A percentile compares a stretch with the other conserved stretches of the same genome.
Conservation (phyloP, 371 early-diverging fungal species). For the Syncephalis fuscata region DNA sequence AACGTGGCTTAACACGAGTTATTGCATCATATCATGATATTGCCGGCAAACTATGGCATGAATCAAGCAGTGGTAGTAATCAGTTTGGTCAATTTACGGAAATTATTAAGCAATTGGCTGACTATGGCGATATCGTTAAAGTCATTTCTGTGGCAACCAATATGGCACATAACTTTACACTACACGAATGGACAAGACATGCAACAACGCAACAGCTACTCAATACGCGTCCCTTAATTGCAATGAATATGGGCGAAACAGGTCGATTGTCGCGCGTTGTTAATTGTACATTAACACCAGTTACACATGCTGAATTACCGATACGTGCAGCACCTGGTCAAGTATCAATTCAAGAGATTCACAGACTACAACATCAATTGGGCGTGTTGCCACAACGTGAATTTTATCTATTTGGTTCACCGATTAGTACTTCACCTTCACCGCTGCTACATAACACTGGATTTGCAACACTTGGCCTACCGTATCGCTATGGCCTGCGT, state of each 20-base stretch:
- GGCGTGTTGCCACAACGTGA: conserved; percentile 47
- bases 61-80: conserved; percentile 18
- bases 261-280: conserved; percentile 82
- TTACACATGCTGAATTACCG: conserved; percentile 72
- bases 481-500: conserved; percentile 41
- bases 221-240: conserved; percentile 54
- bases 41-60: conserved; percentile 42
- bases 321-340: conserved; percentile 89
- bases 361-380: conserved; percentile 40
- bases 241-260: conserved; percentile 80
- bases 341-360: conserved; percentile 68
- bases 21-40: conserved; percentile 87
- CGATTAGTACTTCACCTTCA: conserved; percentile 77
- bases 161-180: conserved; percentile 61
- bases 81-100: conserved; percentile 18
- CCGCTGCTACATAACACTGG: conserved; percentile 87
- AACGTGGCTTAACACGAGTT: conserved; percentile 41
- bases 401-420: conserved; percentile 82
- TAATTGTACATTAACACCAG: conserved; percentile 78
- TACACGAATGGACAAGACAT: conserved; percentile 31
- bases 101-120: conserved; percentile 19
- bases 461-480: conserved; percentile 70
- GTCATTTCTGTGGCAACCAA: conserved; percentile 64
- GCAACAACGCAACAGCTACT: conserved; percentile 10
- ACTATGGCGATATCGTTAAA: conserved; percentile 77